These are phyloP conservation scores for Rugonectria rugulosa DNA, from an alignment of 2,329 filamentous ascomycete species.

Conservation along the genomic window DNA sequence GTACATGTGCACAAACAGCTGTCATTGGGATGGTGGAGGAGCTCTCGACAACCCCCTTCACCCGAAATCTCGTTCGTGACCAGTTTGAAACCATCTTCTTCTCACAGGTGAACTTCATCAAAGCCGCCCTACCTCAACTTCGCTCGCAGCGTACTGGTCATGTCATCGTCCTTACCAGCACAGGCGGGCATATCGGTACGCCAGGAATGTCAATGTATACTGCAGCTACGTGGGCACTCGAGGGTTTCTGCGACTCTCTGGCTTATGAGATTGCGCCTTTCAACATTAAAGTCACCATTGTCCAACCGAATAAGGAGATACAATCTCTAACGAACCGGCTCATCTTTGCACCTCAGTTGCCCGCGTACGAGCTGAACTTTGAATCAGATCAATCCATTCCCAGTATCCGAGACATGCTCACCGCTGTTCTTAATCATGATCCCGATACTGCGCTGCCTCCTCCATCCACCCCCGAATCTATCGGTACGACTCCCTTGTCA, in stretches of 20 bases:
- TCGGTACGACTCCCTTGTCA: constrained; percentile 40
- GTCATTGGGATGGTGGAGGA: constrained; percentile 93
- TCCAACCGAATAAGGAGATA: constrained; percentile 95
- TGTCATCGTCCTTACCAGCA: constrained; percentile 87
- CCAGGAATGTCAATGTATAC: constrained; percentile 92
- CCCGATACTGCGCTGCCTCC: constrained; percentile 65
- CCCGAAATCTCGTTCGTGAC: constrained; percentile 81
- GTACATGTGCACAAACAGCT: constrained; percentile 55
- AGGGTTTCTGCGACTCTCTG: constrained; percentile 94
- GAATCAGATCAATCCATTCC: constrained; percentile 77
- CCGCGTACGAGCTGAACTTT: constrained; percentile 51
- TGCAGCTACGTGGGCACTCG: constrained; percentile 91
- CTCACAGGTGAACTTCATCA: constrained; percentile 94
- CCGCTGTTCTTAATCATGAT: constrained; percentile 78
- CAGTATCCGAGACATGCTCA: constrained; percentile 82
- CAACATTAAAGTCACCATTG: constrained; percentile 94
- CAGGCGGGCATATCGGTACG: constrained; percentile 91
- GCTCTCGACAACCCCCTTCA: constrained; percentile 74
- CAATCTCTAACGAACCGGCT: constrained; percentile 87
- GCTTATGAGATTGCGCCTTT: constrained; percentile 97
- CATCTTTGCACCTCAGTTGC: constrained; percentile 80
- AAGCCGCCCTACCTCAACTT: constrained; percentile 82
- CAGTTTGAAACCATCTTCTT: constrained; percentile 98
- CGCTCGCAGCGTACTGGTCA: constrained; percentile 84
- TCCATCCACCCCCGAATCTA: constrained; percentile 32